Base-by-base conservation (phyloP, 2,329 filamentous ascomycete genomes). In the Trichoderma sp. region DNA sequence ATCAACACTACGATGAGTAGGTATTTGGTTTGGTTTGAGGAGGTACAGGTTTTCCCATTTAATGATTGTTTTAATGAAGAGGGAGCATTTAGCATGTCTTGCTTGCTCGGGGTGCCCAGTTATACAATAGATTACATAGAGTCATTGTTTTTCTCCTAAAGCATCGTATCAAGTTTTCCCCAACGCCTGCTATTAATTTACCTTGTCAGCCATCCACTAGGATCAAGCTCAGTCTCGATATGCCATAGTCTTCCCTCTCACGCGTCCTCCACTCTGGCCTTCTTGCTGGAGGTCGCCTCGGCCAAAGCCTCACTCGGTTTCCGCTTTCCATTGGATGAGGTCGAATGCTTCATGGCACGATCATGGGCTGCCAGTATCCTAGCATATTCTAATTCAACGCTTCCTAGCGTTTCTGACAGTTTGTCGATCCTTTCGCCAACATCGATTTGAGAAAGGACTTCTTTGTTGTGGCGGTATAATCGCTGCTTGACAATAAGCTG, bases 401-500 rank as follows among this genome's bases (percentile, higher is more conserved):
- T 88, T 18, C 86, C 83, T 26, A 94, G 83, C 0, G 91, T 91
- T 75, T 92, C 87, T 64, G 93, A 88, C 4, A 97, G 84, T 83
- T 92, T 93, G 71, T 92, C 87, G 8, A 92, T 88, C 43, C 92
- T 87, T 79, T 95, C 92, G 0, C 83, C 80, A 6, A 84, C 83
- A 70, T 93, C 92, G 53, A 95, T 82, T 80, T 95, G 91, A 47
- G 88, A 87, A 14, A 97, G 84, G 3, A 88, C 82, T 75, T 95
- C 91, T 71, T 86, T 87, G 77, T 96, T 95, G 76, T 94, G 92
- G 58, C 88, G 86, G 79, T 93, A 94, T 4, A 97, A 84, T 43
- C 93, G 85, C 76, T 93, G 88, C 82, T 96, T 96, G n/a, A 91
- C 89, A 56, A 93, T 84, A 28, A 95, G 80, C 34, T 90, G 85